Base-by-base conservation (phyloP, 257 asterid genomes). In the Ilex asprella region DNA sequence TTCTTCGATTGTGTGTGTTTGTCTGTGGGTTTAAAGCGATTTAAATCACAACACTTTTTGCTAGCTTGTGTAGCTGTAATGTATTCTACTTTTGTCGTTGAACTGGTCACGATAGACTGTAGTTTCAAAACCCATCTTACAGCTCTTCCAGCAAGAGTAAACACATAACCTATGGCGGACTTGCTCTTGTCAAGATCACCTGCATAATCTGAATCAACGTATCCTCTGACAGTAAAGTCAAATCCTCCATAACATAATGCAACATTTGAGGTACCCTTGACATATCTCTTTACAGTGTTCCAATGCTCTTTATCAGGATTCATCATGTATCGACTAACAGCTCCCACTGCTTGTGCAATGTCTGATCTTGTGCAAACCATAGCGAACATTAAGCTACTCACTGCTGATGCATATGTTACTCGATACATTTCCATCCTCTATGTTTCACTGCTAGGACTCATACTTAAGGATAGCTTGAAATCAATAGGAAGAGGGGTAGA, bases 331-430 rank as follows among this genome's bases (percentile, higher is more conserved):
- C 21, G 55, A 50, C 55, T 50, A 21, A 21, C 27, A 0, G 27
- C 27, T 21, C 27, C 27, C 27, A 21, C 27, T 21, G 27, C 27
- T 21, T 21, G 27, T 21, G 27, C 27, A 21, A 21, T 21, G 27
- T 21, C 27, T 21, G 1, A 1, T 21, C 27, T 52, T 61, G 41
- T 39, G 70, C 71, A 3, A 73, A 65, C 2, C 71, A 51, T 67
- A 73, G 78, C 1, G 67, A 63, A 21, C 65, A 15, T 1, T 35
- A 32, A 55, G 74, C 75, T 27, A 76, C 16, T 12, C 73, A 81
- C 44, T 79, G 75, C 27, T 76, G 76, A 73, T 76, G 84, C 9
- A 72, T 75, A 11, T 12, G 66, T 13, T 43, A 64, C 52, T 61
- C 39, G 50, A 55, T 57, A 60, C 67, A 54, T 61, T 11, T 53